Conservation (phyloP, 176 grass and related monocot genomes). For the Thinopyrum elongatum region DNA sequence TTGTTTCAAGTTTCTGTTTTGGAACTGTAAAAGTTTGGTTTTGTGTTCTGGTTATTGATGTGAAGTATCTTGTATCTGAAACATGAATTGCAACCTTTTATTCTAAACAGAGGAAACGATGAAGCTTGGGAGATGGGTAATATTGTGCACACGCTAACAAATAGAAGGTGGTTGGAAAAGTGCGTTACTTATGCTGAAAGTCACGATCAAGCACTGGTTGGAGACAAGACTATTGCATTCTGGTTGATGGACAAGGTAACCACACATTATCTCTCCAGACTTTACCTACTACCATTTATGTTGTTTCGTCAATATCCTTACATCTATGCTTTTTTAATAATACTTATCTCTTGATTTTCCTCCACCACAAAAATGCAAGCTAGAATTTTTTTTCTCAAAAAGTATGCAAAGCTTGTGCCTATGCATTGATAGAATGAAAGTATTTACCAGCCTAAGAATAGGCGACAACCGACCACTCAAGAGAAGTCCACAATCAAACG, state of each 20-base stretch:
- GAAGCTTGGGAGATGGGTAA: slow-evolving; percentile 89
- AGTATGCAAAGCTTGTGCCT: too few species aligned
- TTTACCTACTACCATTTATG: not conserved
- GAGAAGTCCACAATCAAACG: too few species aligned
- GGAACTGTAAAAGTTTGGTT: not conserved
- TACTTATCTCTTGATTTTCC: slow-evolving; percentile 10
- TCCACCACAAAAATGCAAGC: not conserved
- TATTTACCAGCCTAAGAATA: too few species aligned
- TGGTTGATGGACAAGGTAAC: slow-evolving; percentile 84
- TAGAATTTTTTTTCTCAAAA: not conserved
- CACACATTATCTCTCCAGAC: slow-evolving; percentile 22
- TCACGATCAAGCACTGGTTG: slow-evolving; percentile 97
- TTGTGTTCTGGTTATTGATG: not conserved
- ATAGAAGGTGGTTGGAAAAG: slow-evolving; percentile 93
- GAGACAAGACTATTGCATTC: slow-evolving; percentile 98
- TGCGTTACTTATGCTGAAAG: slow-evolving; percentile 97
- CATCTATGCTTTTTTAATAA: slow-evolving; percentile 3
- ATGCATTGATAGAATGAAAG: too few species aligned
- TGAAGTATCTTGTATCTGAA: not conserved
- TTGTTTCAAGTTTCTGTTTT: slow-evolving; percentile 13
- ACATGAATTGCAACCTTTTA: not conserved
- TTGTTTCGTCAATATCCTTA: not conserved
- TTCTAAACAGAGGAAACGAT: slow-evolving; percentile 52
- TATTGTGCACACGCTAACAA: slow-evolving; percentile 89
- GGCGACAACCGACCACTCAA: too few species aligned